Base-by-base conservation (phyloP, 495 filamentous ascomycete species). In the Acidiella bohemica region DNA sequence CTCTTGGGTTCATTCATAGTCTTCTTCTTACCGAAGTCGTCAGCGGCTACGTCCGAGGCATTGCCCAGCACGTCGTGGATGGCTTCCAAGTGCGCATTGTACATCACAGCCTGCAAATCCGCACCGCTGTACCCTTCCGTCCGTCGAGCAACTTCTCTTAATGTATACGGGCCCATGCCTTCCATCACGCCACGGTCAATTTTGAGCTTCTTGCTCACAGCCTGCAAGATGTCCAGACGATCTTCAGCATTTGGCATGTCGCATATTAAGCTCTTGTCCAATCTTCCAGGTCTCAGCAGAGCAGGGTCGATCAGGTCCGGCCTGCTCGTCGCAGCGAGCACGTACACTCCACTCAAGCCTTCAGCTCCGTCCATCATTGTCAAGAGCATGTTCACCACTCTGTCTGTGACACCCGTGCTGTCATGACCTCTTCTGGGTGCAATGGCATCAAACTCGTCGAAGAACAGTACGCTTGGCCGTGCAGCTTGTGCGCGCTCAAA, bases 341-440 rank as follows among this genome's bases (percentile, higher is more conserved):
- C 90, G 52, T 96, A 96, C 1, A 97, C 90, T 0, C 92, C 92
- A 0, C 77, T 81, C 4, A 96, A 61, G 13, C 92, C 90, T 56
- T 97, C 92, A 1, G 92, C 92, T 53, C 90, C 90, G 54, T 97
- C 90, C 92, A 97, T 97, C 60, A 95, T 92, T 4, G 90, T 97
- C 7, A 97, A 67, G 32, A 97, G 73, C 65, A 96, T 92, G 55
- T 96, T 96, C 49, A 97, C 90, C 1, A 97, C 90, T n/a, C 90
- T 75, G 57, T 96, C 92, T 0, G 92, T 96, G 20, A 97, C 90
- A 34, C 92, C 90, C 0, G 92, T 96, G 7, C 78, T 85, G 51
- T 96, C 92, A 54, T 96, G 92, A 0, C 92, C 90, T 60, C 90
- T 75, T 66, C 95, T 96, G 5, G 90, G 92, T 2, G 90, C 90